phyloP scores from a whole-genome alignment of 192 early-diverging fungal genomes.

The Chytriomyces sp. region DNA sequence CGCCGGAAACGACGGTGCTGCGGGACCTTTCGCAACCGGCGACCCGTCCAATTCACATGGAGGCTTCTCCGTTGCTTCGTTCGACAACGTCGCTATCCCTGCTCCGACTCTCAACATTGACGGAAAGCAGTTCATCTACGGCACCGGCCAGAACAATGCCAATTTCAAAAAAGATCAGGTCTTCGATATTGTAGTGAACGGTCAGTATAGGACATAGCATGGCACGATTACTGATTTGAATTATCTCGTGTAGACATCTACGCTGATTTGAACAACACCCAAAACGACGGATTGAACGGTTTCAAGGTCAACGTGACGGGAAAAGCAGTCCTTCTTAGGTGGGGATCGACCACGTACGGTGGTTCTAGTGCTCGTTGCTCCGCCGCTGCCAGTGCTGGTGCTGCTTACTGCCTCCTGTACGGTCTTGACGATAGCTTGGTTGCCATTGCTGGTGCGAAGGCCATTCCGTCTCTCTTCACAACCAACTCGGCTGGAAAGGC shows the following conservation, averaged over 20 bases:
- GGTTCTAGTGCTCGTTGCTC: slow-evolving; percentile 28
- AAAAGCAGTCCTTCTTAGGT: slow-evolving; percentile 41
- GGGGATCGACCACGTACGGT: slow-evolving; percentile 23
- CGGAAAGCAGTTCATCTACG: not conserved
- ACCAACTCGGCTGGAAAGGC: slow-evolving; percentile 8
- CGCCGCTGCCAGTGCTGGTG: slow-evolving; percentile 28
- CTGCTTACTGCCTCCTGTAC: slow-evolving; percentile 43
- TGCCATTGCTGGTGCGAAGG: slow-evolving; percentile 20
- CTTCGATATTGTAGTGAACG: slow-evolving; percentile 30
- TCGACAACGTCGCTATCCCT: slow-evolving; percentile 18
- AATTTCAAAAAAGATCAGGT: not conserved
- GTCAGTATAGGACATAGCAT: not conserved
- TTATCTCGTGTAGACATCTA: no score
- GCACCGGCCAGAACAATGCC: not conserved
- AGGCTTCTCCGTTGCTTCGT: slow-evolving; percentile 31
- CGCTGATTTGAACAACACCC: slow-evolving; percentile 27
- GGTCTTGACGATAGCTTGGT: slow-evolving; percentile 7
- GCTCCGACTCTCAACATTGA: slow-evolving; percentile 17
- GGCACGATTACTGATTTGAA: no score
- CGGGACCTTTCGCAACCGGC: slow-evolving; percentile 56
- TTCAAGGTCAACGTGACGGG: slow-evolving; percentile 27
- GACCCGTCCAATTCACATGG: slow-evolving; percentile 12
- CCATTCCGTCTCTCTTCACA: slow-evolving; percentile 26
- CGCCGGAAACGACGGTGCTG: slow-evolving; percentile 74
- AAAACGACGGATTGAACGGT: slow-evolving; percentile 25